A percentile compares a stretch with the other conserved stretches of the same genome.
Evolutionary conservation across 169 alveolate genomes (phyloP).

Genomic region (Plasmodium reichenowi): DNA sequence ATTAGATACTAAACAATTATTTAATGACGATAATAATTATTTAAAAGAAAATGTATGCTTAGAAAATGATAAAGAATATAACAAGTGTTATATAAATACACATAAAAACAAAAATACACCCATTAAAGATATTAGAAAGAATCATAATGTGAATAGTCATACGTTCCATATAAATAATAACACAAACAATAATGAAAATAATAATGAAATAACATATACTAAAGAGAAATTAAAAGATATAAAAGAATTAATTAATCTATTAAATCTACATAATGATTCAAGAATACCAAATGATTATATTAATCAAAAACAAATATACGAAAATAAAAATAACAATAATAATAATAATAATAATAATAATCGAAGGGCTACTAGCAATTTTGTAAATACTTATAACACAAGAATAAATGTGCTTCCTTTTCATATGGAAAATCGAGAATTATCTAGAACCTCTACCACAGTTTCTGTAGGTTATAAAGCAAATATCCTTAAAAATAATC

Average conservation of each 20-base stretch:
- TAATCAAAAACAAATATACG: too few species aligned
- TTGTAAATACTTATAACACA: neutral
- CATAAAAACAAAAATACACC: neutral
- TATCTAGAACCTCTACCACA: slow-evolving; percentile 52
- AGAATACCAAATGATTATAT: too few species aligned
- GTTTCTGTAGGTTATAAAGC: slow-evolving; percentile 21
- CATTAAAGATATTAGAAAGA: neutral
- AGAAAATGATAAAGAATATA: neutral
- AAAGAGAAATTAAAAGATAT: neutral
- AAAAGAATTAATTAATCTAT: neutral
- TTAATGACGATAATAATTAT: slow-evolving; percentile 48
- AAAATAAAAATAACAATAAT: neutral
- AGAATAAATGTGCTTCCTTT: slow-evolving; percentile 4
- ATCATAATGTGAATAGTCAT: neutral
- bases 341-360: neutral
- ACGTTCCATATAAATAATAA: too few species aligned
- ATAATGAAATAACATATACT: neutral
- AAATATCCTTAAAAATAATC: too few species aligned
- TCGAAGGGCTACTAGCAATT: neutral
- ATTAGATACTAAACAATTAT: slow-evolving; percentile 45
- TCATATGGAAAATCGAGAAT: slow-evolving; percentile 29
- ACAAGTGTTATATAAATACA: neutral
- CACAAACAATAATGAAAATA: neutral
- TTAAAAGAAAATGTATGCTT: slow-evolving; percentile 48
- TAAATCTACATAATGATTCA: too few species aligned